phyloP scores from a whole-genome alignment of 805 yeast species.

The Pichia occidentalis region DNA sequence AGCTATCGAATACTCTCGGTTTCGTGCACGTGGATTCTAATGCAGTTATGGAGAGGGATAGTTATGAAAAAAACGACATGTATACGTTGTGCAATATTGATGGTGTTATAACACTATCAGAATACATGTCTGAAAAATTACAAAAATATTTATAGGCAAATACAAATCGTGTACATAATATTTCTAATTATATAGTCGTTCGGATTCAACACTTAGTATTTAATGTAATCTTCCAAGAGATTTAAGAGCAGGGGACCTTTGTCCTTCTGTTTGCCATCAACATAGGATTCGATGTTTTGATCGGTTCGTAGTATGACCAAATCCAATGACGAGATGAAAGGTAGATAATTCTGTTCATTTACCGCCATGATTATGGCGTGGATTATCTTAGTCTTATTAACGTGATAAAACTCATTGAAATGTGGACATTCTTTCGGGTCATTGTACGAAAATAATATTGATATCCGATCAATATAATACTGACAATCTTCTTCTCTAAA shows the following conservation, averaged over 20 bases:
- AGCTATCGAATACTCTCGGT: conserved; percentile 65
- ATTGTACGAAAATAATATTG: conserved; percentile 46
- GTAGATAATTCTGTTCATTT: conserved; percentile 13
- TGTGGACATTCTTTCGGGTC: conserved; percentile 36
- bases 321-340: conserved; percentile 21
- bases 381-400: conserved; percentile 33
- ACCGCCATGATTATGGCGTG: conserved; percentile 36
- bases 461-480: conserved; percentile 38
- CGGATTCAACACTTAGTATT: conserved; percentile 14
- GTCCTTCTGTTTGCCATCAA: conserved; percentile 20
- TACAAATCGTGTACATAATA: background rate
- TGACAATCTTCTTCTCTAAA: conserved; percentile 30
- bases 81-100: conserved; percentile 46
- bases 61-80: conserved; percentile 53
- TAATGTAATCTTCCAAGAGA: conserved; percentile 40
- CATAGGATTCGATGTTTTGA: conserved; percentile 14
- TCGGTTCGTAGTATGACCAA: conserved; percentile 19
- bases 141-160: conserved; percentile 13
- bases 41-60: conserved; percentile 47
- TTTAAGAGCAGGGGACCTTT: conserved; percentile 36
- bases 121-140: conserved; percentile 39
- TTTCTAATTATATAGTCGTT: background rate
- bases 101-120: conserved; percentile 49
- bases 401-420: conserved; percentile 31
- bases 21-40: conserved; percentile 52